phyloP scores from a whole-genome alignment of 257 asterid genomes.

The Catharanthus roseus region DNA sequence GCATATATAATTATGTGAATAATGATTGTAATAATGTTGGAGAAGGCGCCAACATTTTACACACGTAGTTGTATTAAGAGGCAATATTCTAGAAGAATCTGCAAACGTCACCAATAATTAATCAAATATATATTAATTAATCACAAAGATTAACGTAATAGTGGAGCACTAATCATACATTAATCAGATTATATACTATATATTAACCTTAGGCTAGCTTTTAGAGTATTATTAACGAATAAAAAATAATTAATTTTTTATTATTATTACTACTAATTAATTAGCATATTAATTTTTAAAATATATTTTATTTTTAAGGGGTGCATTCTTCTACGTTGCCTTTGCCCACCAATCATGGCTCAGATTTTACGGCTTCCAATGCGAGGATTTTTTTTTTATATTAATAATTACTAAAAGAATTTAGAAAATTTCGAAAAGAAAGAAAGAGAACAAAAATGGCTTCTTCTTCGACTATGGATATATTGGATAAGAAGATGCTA shows the following conservation, averaged over 20 bases:
- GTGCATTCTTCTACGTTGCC: background rate
- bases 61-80: background rate
- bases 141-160: background rate
- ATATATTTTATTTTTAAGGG: background rate
- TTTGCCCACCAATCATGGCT: background rate
- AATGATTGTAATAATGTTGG: slow-evolving; percentile 8
- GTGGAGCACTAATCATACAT: slow-evolving; percentile 10
- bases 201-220: no score
- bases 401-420: no score
- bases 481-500: no score
- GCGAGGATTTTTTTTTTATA: background rate
- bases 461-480: background rate
- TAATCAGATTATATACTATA: no score
- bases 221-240: no score
- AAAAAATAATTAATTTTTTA: no score
- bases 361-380: background rate
- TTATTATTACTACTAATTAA: no score
- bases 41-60: slow-evolving; percentile 5
- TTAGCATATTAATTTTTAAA: no score
- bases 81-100: slow-evolving; percentile 24
- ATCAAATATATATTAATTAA: background rate
- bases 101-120: background rate
- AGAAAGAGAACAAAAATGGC: background rate
- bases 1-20: no score
- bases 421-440: no score